Evolutionary conservation across 2,329 filamentous ascomycete genomes (phyloP).

Genomic region (Fusarium buharicum): DNA sequence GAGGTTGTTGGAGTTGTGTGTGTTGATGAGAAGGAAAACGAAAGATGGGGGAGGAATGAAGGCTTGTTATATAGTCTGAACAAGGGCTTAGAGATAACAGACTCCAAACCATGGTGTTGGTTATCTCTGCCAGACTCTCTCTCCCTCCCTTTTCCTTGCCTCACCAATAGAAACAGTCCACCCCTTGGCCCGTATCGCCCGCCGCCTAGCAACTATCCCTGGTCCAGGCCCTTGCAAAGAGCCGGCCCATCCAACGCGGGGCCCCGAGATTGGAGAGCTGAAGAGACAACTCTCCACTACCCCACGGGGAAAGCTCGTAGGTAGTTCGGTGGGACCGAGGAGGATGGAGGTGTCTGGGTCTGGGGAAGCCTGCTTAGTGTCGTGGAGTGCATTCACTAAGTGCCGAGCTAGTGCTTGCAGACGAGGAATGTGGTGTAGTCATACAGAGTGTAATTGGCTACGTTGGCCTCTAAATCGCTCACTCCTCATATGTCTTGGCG

Average conservation of each 20-base stretch:
- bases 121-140: constrained; percentile 2
- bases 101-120: not conserved
- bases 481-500: not conserved
- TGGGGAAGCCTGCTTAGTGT: constrained; percentile 6
- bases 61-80: constrained; percentile 25
- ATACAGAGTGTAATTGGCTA: constrained; percentile 1
- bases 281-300: constrained; percentile 3
- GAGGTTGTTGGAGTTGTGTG: constrained; percentile 1
- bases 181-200: not conserved
- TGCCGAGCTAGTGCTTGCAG: constrained; percentile 1
- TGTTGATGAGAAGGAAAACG: not conserved
- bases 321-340: constrained; percentile 20
- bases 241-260: not conserved
- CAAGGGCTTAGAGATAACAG: constrained; percentile 19
- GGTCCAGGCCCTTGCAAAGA: constrained; percentile 11
- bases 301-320: constrained; percentile 28
- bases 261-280: constrained; percentile 1
- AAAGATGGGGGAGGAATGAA: constrained; percentile 6
- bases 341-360: not conserved
- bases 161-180: not conserved
- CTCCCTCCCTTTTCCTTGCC: not conserved
- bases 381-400: not conserved
- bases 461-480: not conserved
- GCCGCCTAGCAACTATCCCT: not conserved
- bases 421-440: constrained; percentile 13